A percentile compares a stretch with the other conserved stretches of the same genome.
These are phyloP conservation scores for Dendrocalamus sinicus DNA, from an alignment of 176 grass and related monocot species.

Conservation along the genomic window DNA sequence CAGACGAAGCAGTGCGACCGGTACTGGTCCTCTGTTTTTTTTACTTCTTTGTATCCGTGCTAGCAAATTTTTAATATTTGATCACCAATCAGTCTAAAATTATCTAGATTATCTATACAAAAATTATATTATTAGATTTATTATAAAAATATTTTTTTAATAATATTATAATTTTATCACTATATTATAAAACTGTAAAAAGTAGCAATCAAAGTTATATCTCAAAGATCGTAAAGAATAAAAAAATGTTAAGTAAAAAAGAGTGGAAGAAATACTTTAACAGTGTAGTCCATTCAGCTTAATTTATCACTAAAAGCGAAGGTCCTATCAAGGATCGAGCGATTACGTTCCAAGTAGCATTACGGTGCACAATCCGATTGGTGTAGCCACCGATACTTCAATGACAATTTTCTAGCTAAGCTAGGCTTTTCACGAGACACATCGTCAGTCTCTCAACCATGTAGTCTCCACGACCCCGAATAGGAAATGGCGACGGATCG, in stretches of 20 bases:
- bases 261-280: not conserved
- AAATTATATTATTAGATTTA: too few species aligned
- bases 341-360: slow-evolving; percentile 41
- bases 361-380: not conserved
- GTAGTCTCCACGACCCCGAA: not conserved
- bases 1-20: not conserved
- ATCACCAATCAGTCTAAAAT: too few species aligned
- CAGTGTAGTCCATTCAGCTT: not conserved
- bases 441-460: not conserved
- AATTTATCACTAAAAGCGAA: not conserved
- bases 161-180: too few species aligned
- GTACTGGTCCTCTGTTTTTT: not conserved
- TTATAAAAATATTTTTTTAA: too few species aligned
- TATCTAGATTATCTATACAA: too few species aligned
- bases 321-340: not conserved
- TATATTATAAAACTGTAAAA: too few species aligned
- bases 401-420: slow-evolving; percentile 6
- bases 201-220: too few species aligned
- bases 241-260: too few species aligned
- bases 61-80: too few species aligned
- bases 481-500: not conserved
- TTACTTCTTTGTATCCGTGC: too few species aligned
- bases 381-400: slow-evolving; percentile 1
- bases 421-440: not conserved
- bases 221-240: too few species aligned